Conservation (phyloP, 495 filamentous ascomycete genomes). For the Cairneyella variabilis region DNA sequence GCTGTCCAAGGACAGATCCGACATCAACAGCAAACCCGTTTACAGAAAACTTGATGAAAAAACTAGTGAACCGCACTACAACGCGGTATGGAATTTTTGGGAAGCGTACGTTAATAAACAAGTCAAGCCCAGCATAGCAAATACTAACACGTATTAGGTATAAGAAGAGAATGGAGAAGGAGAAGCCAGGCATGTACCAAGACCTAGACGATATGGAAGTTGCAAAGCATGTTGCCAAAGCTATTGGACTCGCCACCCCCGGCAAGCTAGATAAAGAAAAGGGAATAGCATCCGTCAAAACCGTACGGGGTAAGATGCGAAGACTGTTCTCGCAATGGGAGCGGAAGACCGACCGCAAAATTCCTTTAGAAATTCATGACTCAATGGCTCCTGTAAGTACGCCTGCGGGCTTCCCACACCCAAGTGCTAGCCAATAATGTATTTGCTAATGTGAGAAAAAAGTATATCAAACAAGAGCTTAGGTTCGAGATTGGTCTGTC, state of each 20-base stretch:
- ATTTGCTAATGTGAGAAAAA: slow-evolving; percentile 12
- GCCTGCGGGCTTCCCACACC: slow-evolving; percentile 3
- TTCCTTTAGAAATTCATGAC: slow-evolving; percentile 10
- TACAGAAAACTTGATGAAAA: slow-evolving; percentile 12
- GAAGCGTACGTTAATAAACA: slow-evolving; percentile 3
- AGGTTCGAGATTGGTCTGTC: slow-evolving; percentile 9
- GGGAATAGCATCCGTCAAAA: slow-evolving; percentile 5
- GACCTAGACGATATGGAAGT: slow-evolving; percentile 9
- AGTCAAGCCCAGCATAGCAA: neutral
- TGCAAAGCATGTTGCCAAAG: slow-evolving; percentile 9
- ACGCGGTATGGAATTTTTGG: neutral
- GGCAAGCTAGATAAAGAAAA: neutral
- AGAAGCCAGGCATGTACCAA: neutral
- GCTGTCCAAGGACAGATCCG: slow-evolving; percentile 16
- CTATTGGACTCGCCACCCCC: slow-evolving; percentile 9
- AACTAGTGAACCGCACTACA: slow-evolving; percentile 3
- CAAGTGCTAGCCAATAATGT: slow-evolving; percentile 9
- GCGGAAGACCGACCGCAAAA: slow-evolving; percentile 1
- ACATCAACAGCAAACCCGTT: slow-evolving; percentile 17
- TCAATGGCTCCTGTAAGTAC: slow-evolving; percentile 8
- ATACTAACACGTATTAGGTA: slow-evolving; percentile 11
- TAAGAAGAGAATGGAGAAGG: neutral
- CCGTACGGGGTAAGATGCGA: slow-evolving; percentile 12
- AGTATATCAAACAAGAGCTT: slow-evolving; percentile 11
- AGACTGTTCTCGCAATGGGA: slow-evolving; percentile 5